Base-by-base conservation (phyloP, 1,284 basidiomycete species). In the Ceratobasidium sp. region DNA sequence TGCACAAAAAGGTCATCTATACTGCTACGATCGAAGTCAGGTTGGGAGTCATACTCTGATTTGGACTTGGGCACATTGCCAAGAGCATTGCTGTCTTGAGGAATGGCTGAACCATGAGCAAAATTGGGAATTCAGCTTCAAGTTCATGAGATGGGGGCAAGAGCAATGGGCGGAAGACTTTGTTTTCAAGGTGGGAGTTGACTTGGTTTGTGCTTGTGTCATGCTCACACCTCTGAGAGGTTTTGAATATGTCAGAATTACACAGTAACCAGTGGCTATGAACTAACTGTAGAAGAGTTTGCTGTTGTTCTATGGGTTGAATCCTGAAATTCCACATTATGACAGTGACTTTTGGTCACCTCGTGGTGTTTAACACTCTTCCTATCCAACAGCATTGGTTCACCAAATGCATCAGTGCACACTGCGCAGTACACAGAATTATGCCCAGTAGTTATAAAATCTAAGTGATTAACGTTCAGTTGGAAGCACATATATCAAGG, bases 1-100 rank as follows among this genome's bases (percentile, higher is more conserved):
- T 8, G 33, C 11, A 14, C 56, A 59, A 59, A 59, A 38, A 59
- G 4, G 14, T 59, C 56, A n/a, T 59, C 33, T 12, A 59, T 40
- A 33, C 28, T 30, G 25, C 28, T 18, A 25, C 8, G 53, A 56
- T 56, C 25, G 25, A 56, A 56, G 53, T 9, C 14, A 16, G 53
- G 3, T 12, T 56, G 28, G 23, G 53, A 23, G 6, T 28, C 25
- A 33, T 28, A 6, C 1, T 56, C 53, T 1, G 28, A 56, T 2
- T 21, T 18, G 8, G 48, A 49, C 3, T 49, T 8, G 30, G 3
- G 28, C 3, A 14, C 23, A 25, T 18, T 4, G 30, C 30, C 25
- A 16, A 14, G 28, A 9, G 16, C 23, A 25, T 18, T 4, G 30
- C 30, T 11, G 11, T 30, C 53, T 12, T 30, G 11, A 9, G 1